These are phyloP conservation scores for Podaxis sp. DNA, from an alignment of 768 basidiomycete genomes.

Conservation along the genomic window DNA sequence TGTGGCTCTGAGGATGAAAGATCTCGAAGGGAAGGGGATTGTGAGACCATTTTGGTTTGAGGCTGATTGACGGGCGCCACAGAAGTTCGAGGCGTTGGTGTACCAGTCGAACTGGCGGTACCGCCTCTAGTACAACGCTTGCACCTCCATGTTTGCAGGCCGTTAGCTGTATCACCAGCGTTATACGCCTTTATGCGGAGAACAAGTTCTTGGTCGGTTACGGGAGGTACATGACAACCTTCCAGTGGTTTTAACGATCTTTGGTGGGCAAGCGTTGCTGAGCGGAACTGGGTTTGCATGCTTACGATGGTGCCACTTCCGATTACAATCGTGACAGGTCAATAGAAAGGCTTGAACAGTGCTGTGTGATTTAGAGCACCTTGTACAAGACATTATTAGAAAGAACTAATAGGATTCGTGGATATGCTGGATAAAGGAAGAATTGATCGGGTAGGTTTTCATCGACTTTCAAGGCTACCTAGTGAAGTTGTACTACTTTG, in stretches of 20 bases:
- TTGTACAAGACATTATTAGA: slow-evolving; percentile 22
- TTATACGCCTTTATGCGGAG: slow-evolving; percentile 26
- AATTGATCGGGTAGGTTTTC: too few species aligned
- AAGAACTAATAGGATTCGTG: background rate
- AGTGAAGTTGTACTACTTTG: background rate
- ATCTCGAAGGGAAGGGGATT: background rate
- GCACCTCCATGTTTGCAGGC: slow-evolving; percentile 25
- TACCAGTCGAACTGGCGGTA: background rate
- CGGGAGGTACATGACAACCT: slow-evolving; percentile 38
- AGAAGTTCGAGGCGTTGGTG: background rate
- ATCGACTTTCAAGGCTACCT: too few species aligned
- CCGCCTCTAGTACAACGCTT: slow-evolving; percentile 14
- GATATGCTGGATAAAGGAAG: background rate
- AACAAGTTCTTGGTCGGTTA: slow-evolving; percentile 32
- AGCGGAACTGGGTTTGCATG: background rate
- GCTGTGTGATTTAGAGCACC: slow-evolving; percentile 26
- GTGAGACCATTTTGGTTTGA: background rate
- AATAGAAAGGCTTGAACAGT: slow-evolving; percentile 32
- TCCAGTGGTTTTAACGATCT: background rate
- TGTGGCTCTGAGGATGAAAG: background rate
- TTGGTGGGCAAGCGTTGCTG: background rate
- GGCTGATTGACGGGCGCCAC: background rate
- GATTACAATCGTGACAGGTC: slow-evolving; percentile 29
- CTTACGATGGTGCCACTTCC: slow-evolving; percentile 38
- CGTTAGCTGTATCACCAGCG: slow-evolving; percentile 17